These are phyloP conservation scores for Orbilia oligospora DNA, from an alignment of 2,329 filamentous ascomycete genomes.

Conservation along the genomic window DNA sequence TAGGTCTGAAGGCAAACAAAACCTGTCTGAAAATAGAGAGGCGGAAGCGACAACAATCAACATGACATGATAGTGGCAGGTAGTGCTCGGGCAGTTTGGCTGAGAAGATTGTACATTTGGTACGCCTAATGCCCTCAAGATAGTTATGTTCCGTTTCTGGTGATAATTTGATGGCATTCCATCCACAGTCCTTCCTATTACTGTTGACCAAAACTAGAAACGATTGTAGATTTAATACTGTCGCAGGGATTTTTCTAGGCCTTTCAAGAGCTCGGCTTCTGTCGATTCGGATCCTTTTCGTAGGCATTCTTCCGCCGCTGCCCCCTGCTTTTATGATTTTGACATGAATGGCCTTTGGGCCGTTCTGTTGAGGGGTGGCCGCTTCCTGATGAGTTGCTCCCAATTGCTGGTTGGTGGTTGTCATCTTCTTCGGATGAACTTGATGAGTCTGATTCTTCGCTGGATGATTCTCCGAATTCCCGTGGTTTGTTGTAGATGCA, in stretches of 20 bases:
- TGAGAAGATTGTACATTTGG: conserved; percentile 1
- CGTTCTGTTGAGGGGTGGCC: neutral
- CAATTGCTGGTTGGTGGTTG: neutral
- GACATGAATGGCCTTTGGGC: conserved; percentile 15
- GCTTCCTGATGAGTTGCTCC: neutral
- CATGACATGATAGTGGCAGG: conserved; percentile 2
- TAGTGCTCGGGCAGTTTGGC: neutral
- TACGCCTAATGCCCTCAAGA: neutral
- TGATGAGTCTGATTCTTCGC: conserved; percentile 74
- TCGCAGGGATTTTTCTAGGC: too few relatives aligned
- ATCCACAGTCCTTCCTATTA: neutral
- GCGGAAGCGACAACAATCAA: conserved; percentile 53
- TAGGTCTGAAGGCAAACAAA: conserved; percentile 29
- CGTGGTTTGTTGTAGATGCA: conserved; percentile 96
- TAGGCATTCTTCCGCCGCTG: conserved; percentile 53
- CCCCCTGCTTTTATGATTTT: conserved; percentile 6
- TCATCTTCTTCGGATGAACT: conserved; percentile 69
- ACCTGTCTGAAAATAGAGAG: conserved; percentile 51
- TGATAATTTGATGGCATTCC: neutral
- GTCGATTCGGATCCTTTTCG: conserved; percentile 34
- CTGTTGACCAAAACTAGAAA: neutral
- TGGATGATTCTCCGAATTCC: conserved; percentile 84
- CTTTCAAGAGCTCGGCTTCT: neutral
- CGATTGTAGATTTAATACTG: neutral
- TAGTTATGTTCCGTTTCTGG: neutral